These are phyloP conservation scores for Trichoderma koningiopsis DNA, from an alignment of 2,329 filamentous ascomycete species.

Conservation along the genomic window DNA sequence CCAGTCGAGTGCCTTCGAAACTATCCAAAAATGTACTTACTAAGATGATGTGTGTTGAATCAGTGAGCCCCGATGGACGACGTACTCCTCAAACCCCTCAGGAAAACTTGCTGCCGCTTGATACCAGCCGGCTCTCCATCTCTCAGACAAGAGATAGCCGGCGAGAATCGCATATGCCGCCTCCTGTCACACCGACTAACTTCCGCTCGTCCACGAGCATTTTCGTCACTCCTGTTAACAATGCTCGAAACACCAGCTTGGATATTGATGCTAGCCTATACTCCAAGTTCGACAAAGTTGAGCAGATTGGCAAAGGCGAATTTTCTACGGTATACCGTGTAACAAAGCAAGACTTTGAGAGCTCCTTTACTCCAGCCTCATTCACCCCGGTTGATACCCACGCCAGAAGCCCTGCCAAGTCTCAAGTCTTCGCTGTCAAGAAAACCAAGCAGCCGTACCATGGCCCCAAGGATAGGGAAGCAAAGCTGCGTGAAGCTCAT, in stretches of 20 bases:
- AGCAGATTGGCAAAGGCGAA: conserved; percentile 81
- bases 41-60: conserved; percentile 52
- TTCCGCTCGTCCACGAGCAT: conserved; percentile 52
- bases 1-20: conserved; percentile 28
- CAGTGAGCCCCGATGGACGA: conserved; percentile 64
- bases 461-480: conserved; percentile 77
- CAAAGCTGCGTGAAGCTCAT: conserved; percentile 81
- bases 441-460: conserved; percentile 81
- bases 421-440: conserved; percentile 85
- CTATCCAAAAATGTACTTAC: conserved; percentile 48
- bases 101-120: conserved; percentile 72
- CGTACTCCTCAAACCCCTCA: conserved; percentile 77
- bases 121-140: conserved; percentile 82
- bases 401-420: conserved; percentile 56
- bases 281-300: conserved; percentile 77
- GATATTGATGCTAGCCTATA: conserved; percentile 71
- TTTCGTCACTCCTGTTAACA: conserved; percentile 71
- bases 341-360: conserved; percentile 44
- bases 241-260: conserved; percentile 69
- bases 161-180: conserved; percentile 41
- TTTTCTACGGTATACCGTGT: conserved; percentile 93
- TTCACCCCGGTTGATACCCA: conserved; percentile 49
- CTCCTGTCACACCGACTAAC: conserved; percentile 80
- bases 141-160: conserved; percentile 58
- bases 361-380: conserved; percentile 44